Base-by-base conservation (phyloP, 495 filamentous ascomycete species). In the Pyrenopolyporus hunteri region DNA sequence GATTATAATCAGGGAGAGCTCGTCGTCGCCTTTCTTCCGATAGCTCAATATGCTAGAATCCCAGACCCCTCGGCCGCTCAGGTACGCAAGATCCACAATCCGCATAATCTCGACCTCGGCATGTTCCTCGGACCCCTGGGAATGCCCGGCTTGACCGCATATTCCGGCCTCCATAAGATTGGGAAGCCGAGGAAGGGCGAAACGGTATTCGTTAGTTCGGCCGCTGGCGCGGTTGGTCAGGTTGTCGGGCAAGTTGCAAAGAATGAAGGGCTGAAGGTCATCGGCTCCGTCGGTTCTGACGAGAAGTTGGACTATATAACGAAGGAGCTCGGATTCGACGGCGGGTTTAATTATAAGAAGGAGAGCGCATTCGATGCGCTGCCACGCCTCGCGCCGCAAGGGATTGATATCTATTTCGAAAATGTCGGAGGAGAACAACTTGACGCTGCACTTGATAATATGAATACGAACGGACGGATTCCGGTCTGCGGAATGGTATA, bases 341-440 rank as follows among this genome's bases (percentile, higher is more conserved):
- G 76, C 28, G 87, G 84, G 5, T 91, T 90, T 76, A 90, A 91
- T 73, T 91, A 91, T 75, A 77, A 79, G 70, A 81, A 76, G 61
- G 80, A 83, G 77, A 57, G 87, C 83, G 68, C 89, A 82, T 32
- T 66, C 1, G 87, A 89, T 40, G 93, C 92, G 1, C 76, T 97
- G 44, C 73, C 78, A 60, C 81, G 90, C 60, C 76, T 96, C 36
- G 89, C 89, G 4, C 93, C 92, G 0, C 68, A 93, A 23, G 93
- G 93, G 8, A 82, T 97, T 42, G 91, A 97, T 69, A 96, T 98
- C 71, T 97, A 97, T 77, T 98, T 87, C 65, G 93, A 98, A 73
- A 97, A 96, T 60, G 93, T 98, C 14, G 93, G 93, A 6, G 93
- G 92, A 6, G 91, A 93, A 77, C 87, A 91, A 62, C 78, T 97